Evolutionary conservation across 2,329 filamentous ascomycete species (phyloP), one percentile per base, ranked within the genome.

Genomic region (Pyricularia sp.): DNA sequence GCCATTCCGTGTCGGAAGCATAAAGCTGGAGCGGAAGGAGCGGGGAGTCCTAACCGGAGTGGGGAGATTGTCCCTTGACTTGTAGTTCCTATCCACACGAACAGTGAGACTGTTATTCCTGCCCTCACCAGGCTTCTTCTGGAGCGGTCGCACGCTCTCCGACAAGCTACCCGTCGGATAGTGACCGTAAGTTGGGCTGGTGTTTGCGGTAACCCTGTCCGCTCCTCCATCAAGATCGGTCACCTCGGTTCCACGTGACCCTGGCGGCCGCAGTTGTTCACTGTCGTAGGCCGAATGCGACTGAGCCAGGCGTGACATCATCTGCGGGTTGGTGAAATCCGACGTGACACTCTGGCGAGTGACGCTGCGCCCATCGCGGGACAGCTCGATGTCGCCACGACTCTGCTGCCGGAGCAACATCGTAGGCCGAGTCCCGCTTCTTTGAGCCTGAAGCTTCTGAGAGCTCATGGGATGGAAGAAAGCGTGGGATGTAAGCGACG

Each of bases 401-500:
- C 73, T 71, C 26, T 74, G 73, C 28, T 71, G 72, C 60, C 79
- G 77, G 65, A 72, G 74, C 69, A 77, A 73, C 26, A 76, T 79
- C 16, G 75, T 69, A 6, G 80, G 78, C 26, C 82, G 78, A 49
- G 78, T 72, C 9, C 76, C 84, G 68, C 88, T 87, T 74, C 93
- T 83, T 76, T 97, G 94, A 65, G 92, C 92, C 77, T 97, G 93
- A 63, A 97, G 80, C 74, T 91, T 89, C 74, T 96, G 92, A 28
- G 93, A 96, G 77, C 93, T 97, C 91, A 99, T 96, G 53, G 94
- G 94, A 26, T 88, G 89, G 73, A 96, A 96, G 78, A 99, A 97
- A 64, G 91, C 93, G 72, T 93, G 89, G 19, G 91, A 92, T 2
- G 91, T 88, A 64, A 99, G 79, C 1, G 89, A 92, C 1, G 94